phyloP scores from a whole-genome alignment of 345 rosid genomes.

The Syzygium aqueum region DNA sequence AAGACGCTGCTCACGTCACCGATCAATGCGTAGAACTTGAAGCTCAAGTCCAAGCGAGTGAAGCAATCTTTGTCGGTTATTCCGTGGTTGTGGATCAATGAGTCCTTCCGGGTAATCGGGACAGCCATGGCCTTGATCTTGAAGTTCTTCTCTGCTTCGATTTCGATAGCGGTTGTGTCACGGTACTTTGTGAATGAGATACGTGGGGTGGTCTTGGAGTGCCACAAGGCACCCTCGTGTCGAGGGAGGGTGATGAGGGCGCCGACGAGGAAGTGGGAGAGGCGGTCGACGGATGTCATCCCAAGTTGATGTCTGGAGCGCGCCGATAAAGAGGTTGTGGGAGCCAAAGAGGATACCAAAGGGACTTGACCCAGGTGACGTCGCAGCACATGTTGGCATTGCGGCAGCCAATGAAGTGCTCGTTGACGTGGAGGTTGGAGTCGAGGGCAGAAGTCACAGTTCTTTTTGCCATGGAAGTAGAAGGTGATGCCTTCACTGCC shows the following conservation, averaged over 20 bases:
- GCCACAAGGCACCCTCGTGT: slow-evolving; percentile 5
- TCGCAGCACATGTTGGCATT: slow-evolving; percentile 8
- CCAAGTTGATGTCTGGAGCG: slow-evolving; percentile 15
- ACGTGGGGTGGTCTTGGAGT: not conserved
- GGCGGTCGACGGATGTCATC: slow-evolving; percentile 14
- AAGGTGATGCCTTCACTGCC: slow-evolving; percentile 60
- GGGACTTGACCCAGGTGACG: slow-evolving; percentile 25
- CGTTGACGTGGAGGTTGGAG: slow-evolving; percentile 23
- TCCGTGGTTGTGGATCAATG: slow-evolving; percentile 14
- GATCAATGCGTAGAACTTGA: slow-evolving; percentile 40
- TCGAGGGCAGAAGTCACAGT: slow-evolving; percentile 14
- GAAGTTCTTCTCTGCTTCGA: slow-evolving; percentile 9
- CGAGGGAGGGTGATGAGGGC: slow-evolving; percentile 10
- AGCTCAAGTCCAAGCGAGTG: slow-evolving; percentile 59
- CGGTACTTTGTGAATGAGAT: slow-evolving; percentile 6
- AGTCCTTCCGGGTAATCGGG: slow-evolving; percentile 15
- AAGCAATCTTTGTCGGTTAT: slow-evolving; percentile 43
- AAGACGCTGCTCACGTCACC: slow-evolving; percentile 45
- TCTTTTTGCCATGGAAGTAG: slow-evolving; percentile 66
- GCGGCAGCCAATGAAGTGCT: slow-evolving; percentile 13
- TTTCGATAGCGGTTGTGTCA: not conserved
- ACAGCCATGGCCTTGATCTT: slow-evolving; percentile 13
- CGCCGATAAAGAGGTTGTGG: slow-evolving; percentile 13
- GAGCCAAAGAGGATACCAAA: slow-evolving; percentile 7
- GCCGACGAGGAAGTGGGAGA: slow-evolving; percentile 11